Base-by-base conservation (phyloP, 140 eudicot genomes). In the Ambrosia hybrid region DNA sequence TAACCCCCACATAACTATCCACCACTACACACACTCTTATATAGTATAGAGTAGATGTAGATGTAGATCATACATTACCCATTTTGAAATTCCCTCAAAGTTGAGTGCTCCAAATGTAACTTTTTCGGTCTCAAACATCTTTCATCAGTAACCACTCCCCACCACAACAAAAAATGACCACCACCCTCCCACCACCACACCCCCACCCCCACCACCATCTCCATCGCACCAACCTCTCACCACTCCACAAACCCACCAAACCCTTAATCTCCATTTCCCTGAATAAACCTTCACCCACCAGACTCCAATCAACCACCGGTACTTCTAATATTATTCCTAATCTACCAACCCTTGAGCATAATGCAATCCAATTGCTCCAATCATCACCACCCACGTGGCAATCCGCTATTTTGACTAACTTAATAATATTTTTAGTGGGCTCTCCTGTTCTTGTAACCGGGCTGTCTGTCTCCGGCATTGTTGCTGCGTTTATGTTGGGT, bases 401-500 rank as follows among this genome's bases (percentile, higher is more conserved):
- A 75, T 95, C 97, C 1, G 92, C 99, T 10, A 3, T 95, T 52
- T 12, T 88, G 21, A 81, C 87, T 58, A 95, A 95, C 57, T 5
- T 81, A 0, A 10, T 80, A 21, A 95, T 95, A 30, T 95, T 91
- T 51, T 5, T 85, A 15, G 36, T 88, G 52, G 99, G 99, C 43
- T 81, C 95, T 38, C 99, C 99, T 17, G n/a, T 95, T 78, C 85
- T 95, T 7, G 82, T 85, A 1, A n/a, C 92, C 13, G 99, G 99
- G 1, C 74, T 95, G 72, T 88, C 90, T 13, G 53, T 74, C 5
- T 58, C 92, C 11, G 99, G 97, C 65, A 86, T 95, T 58, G 95
- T 52, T 3, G 89, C 99, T 1, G 96, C 99, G 43, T 94, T 94
- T 77, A 81, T 94, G 99, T 92, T 94, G 30, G 97, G 99, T 3